Evolutionary conservation across 2,329 filamentous ascomycete species (phyloP).

Genomic region (Fusarium anthophilum): DNA sequence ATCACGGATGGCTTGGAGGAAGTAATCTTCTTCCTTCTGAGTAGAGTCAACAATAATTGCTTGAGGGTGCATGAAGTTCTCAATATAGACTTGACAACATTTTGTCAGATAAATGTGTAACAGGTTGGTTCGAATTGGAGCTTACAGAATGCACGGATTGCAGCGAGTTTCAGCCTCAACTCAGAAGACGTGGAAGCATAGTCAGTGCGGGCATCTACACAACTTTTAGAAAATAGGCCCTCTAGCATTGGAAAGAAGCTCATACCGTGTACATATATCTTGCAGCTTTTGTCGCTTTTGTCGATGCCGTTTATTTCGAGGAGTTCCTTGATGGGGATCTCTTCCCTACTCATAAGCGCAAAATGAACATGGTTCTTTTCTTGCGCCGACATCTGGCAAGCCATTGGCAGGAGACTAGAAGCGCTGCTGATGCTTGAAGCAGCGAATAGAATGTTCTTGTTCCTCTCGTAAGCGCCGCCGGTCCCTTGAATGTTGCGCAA

Average conservation of each 20-base stretch:
- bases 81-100: constrained; percentile 66
- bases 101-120: constrained; percentile 9
- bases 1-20: constrained; percentile 67
- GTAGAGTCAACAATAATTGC: constrained; percentile 78
- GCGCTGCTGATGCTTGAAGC: constrained; percentile 79
- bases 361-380: constrained; percentile 82
- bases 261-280: constrained; percentile 68
- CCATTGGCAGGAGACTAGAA: constrained; percentile 78
- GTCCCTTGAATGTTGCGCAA: constrained; percentile 68
- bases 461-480: constrained; percentile 59
- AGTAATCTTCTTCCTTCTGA: constrained; percentile 72
- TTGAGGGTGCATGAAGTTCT: constrained; percentile 79
- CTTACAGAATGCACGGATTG: constrained; percentile 71
- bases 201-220: constrained; percentile 78
- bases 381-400: constrained; percentile 83
- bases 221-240: constrained; percentile 23
- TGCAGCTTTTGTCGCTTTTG: constrained; percentile 69
- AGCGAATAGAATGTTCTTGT: constrained; percentile 81
- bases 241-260: background rate
- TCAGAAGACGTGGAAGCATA: constrained; percentile 75
- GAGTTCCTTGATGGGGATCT: constrained; percentile 74
- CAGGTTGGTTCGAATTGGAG: background rate
- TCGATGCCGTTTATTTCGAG: constrained; percentile 82
- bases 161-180: constrained; percentile 71
- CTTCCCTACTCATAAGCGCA: constrained; percentile 77